Evolutionary conservation across 2,329 filamentous ascomycete genomes (phyloP).

Genomic region (Pyrenophora graminea): DNA sequence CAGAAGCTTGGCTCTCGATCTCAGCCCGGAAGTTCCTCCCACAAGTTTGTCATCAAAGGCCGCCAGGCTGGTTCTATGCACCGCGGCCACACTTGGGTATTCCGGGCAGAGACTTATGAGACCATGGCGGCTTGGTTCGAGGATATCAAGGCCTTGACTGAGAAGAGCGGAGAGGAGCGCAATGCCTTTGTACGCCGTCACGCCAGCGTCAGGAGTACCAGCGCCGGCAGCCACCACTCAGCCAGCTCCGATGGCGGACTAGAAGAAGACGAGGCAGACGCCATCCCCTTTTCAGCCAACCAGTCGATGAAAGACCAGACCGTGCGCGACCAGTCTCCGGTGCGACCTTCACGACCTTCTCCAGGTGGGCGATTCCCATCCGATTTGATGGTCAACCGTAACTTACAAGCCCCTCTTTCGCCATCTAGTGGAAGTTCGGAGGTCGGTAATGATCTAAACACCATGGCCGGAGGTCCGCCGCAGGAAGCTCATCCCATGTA

Average conservation of each 20-base stretch:
- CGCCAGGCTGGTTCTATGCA: constrained; percentile 93
- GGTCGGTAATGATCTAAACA: constrained; percentile 63
- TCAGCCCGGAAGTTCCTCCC: constrained; percentile 77
- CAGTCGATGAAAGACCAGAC: constrained; percentile 48
- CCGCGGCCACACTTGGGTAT: constrained; percentile 72
- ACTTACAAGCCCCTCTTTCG: constrained; percentile 78
- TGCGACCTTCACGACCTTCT: constrained; percentile 69
- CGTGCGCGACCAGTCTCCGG: constrained; percentile 40
- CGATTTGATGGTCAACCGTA: constrained; percentile 85
- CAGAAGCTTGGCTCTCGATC: constrained; percentile 96
- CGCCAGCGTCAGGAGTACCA: constrained; percentile 75
- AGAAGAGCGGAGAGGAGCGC: constrained; percentile 85
- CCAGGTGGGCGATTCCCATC: constrained; percentile 97
- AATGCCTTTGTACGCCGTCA: constrained; percentile 85
- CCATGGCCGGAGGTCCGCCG: constrained; percentile 60
- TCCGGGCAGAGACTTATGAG: constrained; percentile 73
- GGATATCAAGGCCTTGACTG: constrained; percentile 86
- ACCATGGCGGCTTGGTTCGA: constrained; percentile 98
- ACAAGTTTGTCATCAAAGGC: constrained; percentile 98
- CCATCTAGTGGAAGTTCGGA: constrained; percentile 81
- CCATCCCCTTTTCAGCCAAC: constrained; percentile 67
- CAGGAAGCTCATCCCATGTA: constrained; percentile 44
- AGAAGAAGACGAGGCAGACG: constrained; percentile 64
- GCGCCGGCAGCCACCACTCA: constrained; percentile 62
- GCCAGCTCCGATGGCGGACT: constrained; percentile 50